Percentiles rank a stretch among this genome's conserved stretches.
Evolutionary conservation across 2,329 filamentous ascomycete genomes (phyloP).

Genomic region (Fusarium buharicum): DNA sequence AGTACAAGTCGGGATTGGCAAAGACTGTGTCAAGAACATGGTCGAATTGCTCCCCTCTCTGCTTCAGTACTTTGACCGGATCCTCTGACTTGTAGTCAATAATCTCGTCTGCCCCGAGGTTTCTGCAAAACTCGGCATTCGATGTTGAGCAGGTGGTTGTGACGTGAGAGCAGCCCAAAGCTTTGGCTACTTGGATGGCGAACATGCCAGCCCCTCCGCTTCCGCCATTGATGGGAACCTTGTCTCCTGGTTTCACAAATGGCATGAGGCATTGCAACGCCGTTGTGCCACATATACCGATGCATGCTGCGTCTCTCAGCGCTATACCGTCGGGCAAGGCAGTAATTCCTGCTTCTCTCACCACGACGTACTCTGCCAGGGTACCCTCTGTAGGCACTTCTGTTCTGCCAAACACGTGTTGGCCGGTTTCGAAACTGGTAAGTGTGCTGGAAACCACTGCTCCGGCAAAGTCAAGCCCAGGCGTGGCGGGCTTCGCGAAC

Average conservation of each 20-base stretch:
- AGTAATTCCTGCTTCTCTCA: slow-evolving; percentile 15
- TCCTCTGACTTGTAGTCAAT: slow-evolving; percentile 24
- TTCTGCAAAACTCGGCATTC: slow-evolving; percentile 12
- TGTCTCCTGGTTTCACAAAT: background rate
- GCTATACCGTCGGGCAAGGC: slow-evolving; percentile 1
- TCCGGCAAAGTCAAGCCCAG: slow-evolving; percentile 37
- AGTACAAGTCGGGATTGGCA: slow-evolving; percentile 19
- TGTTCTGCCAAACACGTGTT: slow-evolving; percentile 29
- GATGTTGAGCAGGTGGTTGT: slow-evolving; percentile 17
- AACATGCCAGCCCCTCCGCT: slow-evolving; percentile 35
- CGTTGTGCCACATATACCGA: slow-evolving; percentile 30
- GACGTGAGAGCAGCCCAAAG: slow-evolving; percentile 16
- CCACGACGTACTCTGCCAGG: slow-evolving; percentile 32
- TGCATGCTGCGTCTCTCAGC: slow-evolving; percentile 18
- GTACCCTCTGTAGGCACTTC: slow-evolving; percentile 17
- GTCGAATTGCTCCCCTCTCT: slow-evolving; percentile 5
- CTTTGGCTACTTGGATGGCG: slow-evolving; percentile 31
- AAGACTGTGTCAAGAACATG: slow-evolving; percentile 28
- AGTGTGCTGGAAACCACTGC: slow-evolving; percentile 16
- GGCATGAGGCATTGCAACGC: slow-evolving; percentile 17
- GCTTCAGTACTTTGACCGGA: background rate
- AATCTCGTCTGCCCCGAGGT: slow-evolving; percentile 15
- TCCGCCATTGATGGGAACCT: slow-evolving; percentile 28
- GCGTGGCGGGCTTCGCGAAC: slow-evolving; percentile 24
- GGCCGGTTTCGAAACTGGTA: background rate